These are phyloP conservation scores for Globisporangium polare DNA, from an alignment of 352 stramenopile genomes.

Conservation along the genomic window DNA sequence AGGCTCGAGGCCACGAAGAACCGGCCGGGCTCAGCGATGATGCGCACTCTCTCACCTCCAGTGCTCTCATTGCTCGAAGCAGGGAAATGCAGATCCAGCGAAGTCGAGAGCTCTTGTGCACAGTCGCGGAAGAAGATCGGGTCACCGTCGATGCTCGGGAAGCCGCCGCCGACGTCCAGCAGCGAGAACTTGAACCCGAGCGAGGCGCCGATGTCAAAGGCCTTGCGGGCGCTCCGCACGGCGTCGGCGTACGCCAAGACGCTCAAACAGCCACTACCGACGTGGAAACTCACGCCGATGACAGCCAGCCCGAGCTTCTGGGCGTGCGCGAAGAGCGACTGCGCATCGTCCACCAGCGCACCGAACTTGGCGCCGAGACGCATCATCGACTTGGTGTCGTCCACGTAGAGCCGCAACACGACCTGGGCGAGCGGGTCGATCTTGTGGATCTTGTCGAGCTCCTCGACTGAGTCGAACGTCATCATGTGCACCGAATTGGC, in stretches of 20 bases:
- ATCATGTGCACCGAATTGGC: constrained; percentile 68
- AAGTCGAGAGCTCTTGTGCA: constrained; percentile 58
- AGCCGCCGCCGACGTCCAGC: constrained; percentile 94
- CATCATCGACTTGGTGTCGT: constrained; percentile 92
- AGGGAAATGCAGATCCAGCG: constrained; percentile 73
- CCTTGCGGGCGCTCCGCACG: constrained; percentile 72
- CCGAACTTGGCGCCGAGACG: constrained; percentile 94
- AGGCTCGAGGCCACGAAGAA: constrained; percentile 92
- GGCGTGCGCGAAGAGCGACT: constrained; percentile 79
- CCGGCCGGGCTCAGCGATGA: constrained; percentile 96
- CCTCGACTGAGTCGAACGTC: constrained; percentile 92
- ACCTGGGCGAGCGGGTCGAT: constrained; percentile 85
- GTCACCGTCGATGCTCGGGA: constrained; percentile 79
- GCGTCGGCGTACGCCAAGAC: constrained; percentile 89
- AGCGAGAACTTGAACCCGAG: constrained; percentile 85
- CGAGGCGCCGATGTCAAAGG: constrained; percentile 89
- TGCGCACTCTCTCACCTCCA: constrained; percentile 39
- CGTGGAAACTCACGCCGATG: constrained; percentile 92
- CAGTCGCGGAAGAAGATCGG: constrained; percentile 83
- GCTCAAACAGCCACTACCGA: constrained; percentile 92
- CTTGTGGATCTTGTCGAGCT: constrained; percentile 91
- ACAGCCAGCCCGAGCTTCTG: constrained; percentile 87
- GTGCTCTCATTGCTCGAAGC: constrained; percentile 29
- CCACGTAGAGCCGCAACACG: constrained; percentile 90
- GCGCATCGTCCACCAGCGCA: constrained; percentile 88